Percentiles rank a stretch among this genome's conserved stretches.
phyloP scores from a whole-genome alignment of 345 rosid species.

The Ceriops tagal region DNA sequence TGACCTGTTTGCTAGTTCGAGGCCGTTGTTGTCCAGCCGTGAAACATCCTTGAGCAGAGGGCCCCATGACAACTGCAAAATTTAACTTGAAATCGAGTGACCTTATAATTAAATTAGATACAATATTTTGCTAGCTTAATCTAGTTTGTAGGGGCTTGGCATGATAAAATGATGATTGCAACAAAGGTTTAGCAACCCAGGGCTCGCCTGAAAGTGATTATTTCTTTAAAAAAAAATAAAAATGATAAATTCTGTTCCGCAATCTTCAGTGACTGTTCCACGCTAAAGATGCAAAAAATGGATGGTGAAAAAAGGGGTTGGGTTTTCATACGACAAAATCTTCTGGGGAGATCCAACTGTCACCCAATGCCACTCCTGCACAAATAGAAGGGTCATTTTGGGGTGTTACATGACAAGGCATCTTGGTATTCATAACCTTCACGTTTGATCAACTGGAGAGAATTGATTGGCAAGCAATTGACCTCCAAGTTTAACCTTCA shows the following conservation, averaged over 20 bases:
- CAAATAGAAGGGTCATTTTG: background rate
- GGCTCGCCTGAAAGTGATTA: too few species aligned
- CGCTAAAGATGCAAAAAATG: too few species aligned
- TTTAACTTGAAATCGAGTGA: background rate
- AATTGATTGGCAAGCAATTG: background rate
- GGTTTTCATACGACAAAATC: conserved; percentile 67
- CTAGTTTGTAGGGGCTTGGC: too few species aligned
- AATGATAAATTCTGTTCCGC: too few species aligned
- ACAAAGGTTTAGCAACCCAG: background rate
- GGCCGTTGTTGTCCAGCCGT: conserved; percentile 57
- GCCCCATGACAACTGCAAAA: conserved; percentile 76
- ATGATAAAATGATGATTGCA: too few species aligned
- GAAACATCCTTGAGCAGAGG: conserved; percentile 80
- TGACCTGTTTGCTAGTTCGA: conserved; percentile 53
- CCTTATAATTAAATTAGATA: too few species aligned
- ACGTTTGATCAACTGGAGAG: too few species aligned
- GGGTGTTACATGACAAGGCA: background rate
- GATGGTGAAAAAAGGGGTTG: background rate
- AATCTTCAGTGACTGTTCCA: too few species aligned
- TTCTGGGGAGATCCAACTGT: conserved; percentile 93
- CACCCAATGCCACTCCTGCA: conserved; percentile 74
- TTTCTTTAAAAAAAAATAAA: background rate
- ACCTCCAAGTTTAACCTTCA: conserved; percentile 81
- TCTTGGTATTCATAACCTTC: too few species aligned
- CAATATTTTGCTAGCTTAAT: too few species aligned